phyloP scores from a whole-genome alignment of 148 eudicot genomes.

The Amaranthus hypochondriacus region DNA sequence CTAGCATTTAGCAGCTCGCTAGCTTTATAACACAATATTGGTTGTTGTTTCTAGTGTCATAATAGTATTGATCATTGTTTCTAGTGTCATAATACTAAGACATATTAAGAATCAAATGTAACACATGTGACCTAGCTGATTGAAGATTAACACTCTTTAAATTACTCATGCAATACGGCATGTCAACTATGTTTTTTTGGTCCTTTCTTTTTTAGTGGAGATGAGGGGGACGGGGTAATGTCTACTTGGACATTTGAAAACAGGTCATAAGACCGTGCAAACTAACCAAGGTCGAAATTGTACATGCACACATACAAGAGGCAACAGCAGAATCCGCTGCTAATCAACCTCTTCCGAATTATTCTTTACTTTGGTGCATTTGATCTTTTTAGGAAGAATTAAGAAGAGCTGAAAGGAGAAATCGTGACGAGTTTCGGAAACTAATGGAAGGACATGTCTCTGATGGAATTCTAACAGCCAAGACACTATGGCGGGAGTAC shows the following conservation, averaged over 20 bases:
- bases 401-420: conserved; percentile 84
- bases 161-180: not conserved
- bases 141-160: not conserved
- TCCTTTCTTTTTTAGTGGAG: too few relatives aligned
- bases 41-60: not conserved
- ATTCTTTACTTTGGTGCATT: conserved; percentile 10
- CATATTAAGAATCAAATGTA: not conserved
- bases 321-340: not conserved
- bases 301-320: not conserved
- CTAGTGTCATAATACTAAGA: not conserved
- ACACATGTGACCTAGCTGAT: not conserved
- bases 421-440: conserved; percentile 95
- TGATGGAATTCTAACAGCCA: conserved; percentile 58
- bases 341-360: not conserved
- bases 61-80: not conserved
- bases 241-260: too few relatives aligned
- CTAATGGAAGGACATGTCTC: conserved; percentile 85
- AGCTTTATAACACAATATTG: not conserved
- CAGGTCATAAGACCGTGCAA: too few relatives aligned
- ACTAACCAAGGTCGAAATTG: not conserved
- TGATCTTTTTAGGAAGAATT: conserved; percentile 59
- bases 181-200: not conserved
- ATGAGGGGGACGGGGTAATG: not conserved
- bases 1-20: not conserved
- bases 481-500: conserved; percentile 82